Evolutionary conservation across 2,329 filamentous ascomycete genomes (phyloP).

Genomic region (Penicillium sp.): DNA sequence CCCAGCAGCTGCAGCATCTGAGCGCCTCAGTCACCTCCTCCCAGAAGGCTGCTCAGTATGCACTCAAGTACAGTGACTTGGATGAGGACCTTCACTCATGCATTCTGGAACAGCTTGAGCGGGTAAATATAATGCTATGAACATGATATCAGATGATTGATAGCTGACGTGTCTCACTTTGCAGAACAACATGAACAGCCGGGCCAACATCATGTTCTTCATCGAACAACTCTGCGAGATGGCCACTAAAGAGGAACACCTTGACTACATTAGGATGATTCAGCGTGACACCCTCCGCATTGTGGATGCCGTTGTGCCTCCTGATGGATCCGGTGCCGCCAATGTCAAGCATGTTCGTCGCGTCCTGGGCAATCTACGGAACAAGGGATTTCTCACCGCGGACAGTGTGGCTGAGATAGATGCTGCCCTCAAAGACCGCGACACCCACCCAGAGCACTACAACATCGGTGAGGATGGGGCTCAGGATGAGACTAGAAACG

Average conservation of each 20-base stretch:
- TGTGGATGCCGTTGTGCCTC: slow-evolving; percentile 88
- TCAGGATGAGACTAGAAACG: neutral
- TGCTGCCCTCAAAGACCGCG: slow-evolving; percentile 79
- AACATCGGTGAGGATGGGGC: slow-evolving; percentile 46
- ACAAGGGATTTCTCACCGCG: slow-evolving; percentile 73
- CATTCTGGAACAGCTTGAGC: slow-evolving; percentile 93
- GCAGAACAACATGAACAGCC: slow-evolving; percentile 91
- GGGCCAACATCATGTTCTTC: slow-evolving; percentile 99
- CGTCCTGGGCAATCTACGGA: slow-evolving; percentile 73
- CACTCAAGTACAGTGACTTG: slow-evolving; percentile 90
- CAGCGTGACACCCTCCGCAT: slow-evolving; percentile 90
- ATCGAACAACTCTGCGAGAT: slow-evolving; percentile 93
- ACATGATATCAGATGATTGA: neutral
- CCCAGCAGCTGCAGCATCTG: slow-evolving; percentile 83
- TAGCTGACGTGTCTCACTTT: neutral
- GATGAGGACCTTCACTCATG: slow-evolving; percentile 97
- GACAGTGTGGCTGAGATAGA: slow-evolving; percentile 81
- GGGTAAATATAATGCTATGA: slow-evolving; percentile 56
- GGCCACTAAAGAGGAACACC: slow-evolving; percentile 75
- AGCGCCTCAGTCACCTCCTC: slow-evolving; percentile 88
- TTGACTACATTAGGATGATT: slow-evolving; percentile 90
- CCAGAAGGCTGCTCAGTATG: slow-evolving; percentile 93
- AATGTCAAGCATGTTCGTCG: slow-evolving; percentile 92
- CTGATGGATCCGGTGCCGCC: slow-evolving; percentile 84
- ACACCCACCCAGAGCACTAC: slow-evolving; percentile 67